Evolutionary conservation across 805 yeast species (phyloP), one percentile per base, ranked within the genome.

Genomic region (Candida lessepsii): DNA sequence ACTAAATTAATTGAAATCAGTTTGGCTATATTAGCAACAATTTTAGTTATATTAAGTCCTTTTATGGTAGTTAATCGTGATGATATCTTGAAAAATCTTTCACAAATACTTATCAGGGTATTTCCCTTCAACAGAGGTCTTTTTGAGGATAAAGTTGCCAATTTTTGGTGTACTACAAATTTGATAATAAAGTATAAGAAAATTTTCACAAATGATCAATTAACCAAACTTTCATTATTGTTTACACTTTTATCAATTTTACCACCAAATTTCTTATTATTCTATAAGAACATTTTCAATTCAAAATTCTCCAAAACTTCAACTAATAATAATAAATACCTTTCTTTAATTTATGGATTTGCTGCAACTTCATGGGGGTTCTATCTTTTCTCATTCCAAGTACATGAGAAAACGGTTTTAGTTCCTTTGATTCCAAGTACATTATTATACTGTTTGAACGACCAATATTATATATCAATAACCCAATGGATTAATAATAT

Each of bases 121-220:
- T 93, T 93, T 60, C 99, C 99, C 1, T 91, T 93, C 50, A 77
- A 81, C 32, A 75, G 98, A 56, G 99, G 99, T 0, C 72, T 93
- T 6, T 93, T 95, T 73, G 99, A 93, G 60, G 98, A 93, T 57
- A 93, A 93, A 58, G 98, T 93, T 11, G 96, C 96, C 28, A 93
- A 90, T 57, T 84, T 93, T 54, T 93, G 99, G 99, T 90, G 98
- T 61, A 83, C 96, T n/a, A 69, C 89, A 1, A 93, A 93, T 58
- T 69, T 84, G 1, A 47, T 88, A 9, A 59, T 90, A 56, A 91
- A 91, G 58, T 83, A 87, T 54, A 80, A 76, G 48, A 52, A 62
- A 4, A 36, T 71, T 0, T 83, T 85, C 53, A 57, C 78, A 2
- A 69, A 71, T 13, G 63, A 67, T 10, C 76, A 84, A 51, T 68